phyloP scores from a whole-genome alignment of 495 filamentous ascomycete genomes.

The Hypoxylon fragiforme region DNA sequence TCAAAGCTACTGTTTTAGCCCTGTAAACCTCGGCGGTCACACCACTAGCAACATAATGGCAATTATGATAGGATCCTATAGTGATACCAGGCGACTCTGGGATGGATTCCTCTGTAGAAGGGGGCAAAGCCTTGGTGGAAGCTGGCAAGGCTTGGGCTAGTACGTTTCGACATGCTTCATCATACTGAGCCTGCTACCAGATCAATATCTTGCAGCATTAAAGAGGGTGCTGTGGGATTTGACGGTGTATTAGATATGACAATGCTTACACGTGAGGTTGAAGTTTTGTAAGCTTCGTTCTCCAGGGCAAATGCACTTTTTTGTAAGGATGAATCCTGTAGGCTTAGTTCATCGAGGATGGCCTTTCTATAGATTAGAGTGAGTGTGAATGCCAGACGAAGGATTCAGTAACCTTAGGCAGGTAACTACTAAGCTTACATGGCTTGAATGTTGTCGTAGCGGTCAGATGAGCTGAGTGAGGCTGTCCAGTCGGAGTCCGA shows the following conservation, averaged over 20 bases:
- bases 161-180: conserved; percentile 41
- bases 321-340: conserved; percentile 16
- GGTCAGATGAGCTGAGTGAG: conserved; percentile 48
- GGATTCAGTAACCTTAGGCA: neutral
- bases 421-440: conserved; percentile 43
- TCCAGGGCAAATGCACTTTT: conserved; percentile 44
- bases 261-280: conserved; percentile 41
- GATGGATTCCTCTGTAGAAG: neutral
- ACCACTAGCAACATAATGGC: conserved; percentile 71
- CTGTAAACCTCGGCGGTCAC: conserved; percentile 81
- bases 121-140: conserved; percentile 1
- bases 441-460: conserved; percentile 56
- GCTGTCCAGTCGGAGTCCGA: conserved; percentile 42
- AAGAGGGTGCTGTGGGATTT: neutral
- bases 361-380: conserved; percentile 21
- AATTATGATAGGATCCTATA: conserved; percentile 73
- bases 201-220: conserved; percentile 19
- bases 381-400: neutral
- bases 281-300: conserved; percentile 48
- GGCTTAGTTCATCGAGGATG: conserved; percentile 22
- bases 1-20: conserved; percentile 68
- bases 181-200: conserved; percentile 47
- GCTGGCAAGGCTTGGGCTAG: conserved; percentile 10
- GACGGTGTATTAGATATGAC: neutral
- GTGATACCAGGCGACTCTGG: conserved; percentile 46